A percentile compares a stretch with the other conserved stretches of the same genome.
These are phyloP conservation scores for Radiomyces spectabilis DNA, from an alignment of 192 early-diverging fungal species.

Conservation along the genomic window DNA sequence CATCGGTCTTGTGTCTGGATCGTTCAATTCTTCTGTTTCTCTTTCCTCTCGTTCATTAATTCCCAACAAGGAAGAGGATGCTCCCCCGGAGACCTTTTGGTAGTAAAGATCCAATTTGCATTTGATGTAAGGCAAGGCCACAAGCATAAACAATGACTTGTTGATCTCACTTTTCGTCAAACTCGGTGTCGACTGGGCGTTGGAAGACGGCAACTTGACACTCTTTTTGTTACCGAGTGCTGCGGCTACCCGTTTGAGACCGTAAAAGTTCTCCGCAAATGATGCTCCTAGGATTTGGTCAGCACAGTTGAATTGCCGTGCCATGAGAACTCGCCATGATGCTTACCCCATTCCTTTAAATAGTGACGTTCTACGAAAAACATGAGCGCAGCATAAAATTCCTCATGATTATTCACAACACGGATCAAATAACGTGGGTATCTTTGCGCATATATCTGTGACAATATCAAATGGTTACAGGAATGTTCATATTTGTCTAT, in stretches of 20 bases:
- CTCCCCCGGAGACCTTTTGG: constrained; percentile 55
- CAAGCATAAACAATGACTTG: constrained; percentile 58
- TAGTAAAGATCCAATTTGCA: constrained; percentile 66
- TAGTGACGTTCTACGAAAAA: constrained; percentile 77
- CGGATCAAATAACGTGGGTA: constrained; percentile 77
- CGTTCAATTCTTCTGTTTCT: constrained; percentile 15
- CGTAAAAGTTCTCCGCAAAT: constrained; percentile 93
- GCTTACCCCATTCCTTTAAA: constrained; percentile 68
- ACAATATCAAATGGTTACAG: neutral
- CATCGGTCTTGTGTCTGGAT: neutral
- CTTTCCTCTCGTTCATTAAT: constrained; percentile 37
- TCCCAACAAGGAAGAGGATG: constrained; percentile 59
- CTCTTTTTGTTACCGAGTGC: neutral
- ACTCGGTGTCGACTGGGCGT: constrained; percentile 28
- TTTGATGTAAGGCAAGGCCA: constrained; percentile 72
- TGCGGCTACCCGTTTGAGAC: constrained; percentile 64
- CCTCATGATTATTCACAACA: constrained; percentile 75
- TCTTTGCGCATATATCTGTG: constrained; percentile 78
- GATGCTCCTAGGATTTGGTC: constrained; percentile 60
- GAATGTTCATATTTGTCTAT: neutral
- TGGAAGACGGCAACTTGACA: constrained; percentile 8
- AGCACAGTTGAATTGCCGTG: too few species aligned
- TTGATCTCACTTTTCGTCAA: constrained; percentile 47
- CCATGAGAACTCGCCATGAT: neutral
- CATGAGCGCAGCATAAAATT: constrained; percentile 74